Evolutionary conservation across 2,329 filamentous ascomycete species (phyloP), one percentile per base, ranked within the genome.

Genomic region (Phialocephala subalpina): DNA sequence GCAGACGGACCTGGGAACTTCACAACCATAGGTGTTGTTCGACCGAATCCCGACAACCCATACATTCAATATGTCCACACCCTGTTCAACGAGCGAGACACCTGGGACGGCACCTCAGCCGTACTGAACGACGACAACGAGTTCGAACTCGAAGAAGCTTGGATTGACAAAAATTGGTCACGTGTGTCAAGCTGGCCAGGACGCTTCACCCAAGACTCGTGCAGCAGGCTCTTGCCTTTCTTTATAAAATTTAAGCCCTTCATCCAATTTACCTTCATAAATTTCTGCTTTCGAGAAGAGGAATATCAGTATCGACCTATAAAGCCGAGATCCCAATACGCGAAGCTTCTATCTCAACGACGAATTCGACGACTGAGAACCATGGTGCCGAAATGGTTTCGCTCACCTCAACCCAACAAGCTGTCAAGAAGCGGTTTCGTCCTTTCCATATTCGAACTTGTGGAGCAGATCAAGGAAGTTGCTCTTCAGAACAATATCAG

Each of bases 381-480:
- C 18, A 33, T 63, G 3, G 53, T 69, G 38, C 62, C 67, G 9
- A 64, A 64, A 52, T 67, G 62, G 53, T 64, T 69, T 29, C 61
- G 52, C 20, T n/a, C 29, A 6, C 29, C 53, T 29, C 22, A 42
- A 12, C 35, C 36, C 2, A 16, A 7, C 3, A 22, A 29, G 22
- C 47, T 65, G 5, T 65, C 60, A 6, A 65, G 56, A 57, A 57
- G 53, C 29, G 25, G 62, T 20, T 63, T 70, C 36, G 47, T 70
- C 22, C 7, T 61, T 6, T 57, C 58, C 4, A 35, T 67, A 22
- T 25, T 67, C 6, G 62, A 70, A 7, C 25, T 70, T 29, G 53
- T 70, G 1, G 66, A 62, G 58, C 47, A 64, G 2, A 16, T 70
- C 55, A 70, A 70, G 49, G 8, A 14, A 7, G 22, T 14, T 2